Conservation (phyloP, 2,329 filamentous ascomycete genomes). For the Neodidymelliopsis sp. region DNA sequence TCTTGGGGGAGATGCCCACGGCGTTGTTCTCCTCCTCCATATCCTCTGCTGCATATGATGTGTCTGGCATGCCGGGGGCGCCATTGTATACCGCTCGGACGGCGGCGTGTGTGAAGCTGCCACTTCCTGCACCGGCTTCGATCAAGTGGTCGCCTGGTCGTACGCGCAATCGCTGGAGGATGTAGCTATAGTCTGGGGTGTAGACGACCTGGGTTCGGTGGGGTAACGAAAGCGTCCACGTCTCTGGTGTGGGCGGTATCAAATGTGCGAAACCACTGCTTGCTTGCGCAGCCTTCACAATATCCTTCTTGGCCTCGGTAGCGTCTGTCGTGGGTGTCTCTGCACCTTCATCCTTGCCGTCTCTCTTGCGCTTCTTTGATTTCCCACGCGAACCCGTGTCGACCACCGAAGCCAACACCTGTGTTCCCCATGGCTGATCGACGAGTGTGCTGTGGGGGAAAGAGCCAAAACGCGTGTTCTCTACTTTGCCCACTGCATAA, state of each 20-base stretch:
- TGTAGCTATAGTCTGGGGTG: slow-evolving; percentile 85
- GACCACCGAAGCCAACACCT: slow-evolving; percentile 86
- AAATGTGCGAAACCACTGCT: slow-evolving; percentile 77
- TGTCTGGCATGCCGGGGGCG: slow-evolving; percentile 56
- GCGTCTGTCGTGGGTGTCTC: slow-evolving; percentile 22
- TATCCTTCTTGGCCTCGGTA: slow-evolving; percentile 44
- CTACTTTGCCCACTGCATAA: slow-evolving; percentile 58
- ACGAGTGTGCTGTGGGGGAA: slow-evolving; percentile 64
- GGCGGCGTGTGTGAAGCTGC: slow-evolving; percentile 83
- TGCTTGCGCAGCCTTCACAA: slow-evolving; percentile 57
- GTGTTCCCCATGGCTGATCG: slow-evolving; percentile 85
- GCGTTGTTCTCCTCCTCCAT: slow-evolving; percentile 46
- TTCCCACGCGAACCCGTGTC: slow-evolving; percentile 89
- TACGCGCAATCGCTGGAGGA: slow-evolving; percentile 77
- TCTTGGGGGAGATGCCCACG: slow-evolving; percentile 25
- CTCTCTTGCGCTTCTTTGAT: slow-evolving; percentile 57
- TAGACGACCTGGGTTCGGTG: slow-evolving; percentile 88
- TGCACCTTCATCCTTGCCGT: slow-evolving; percentile 43
- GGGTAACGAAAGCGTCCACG: slow-evolving; percentile 81
- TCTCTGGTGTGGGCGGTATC: slow-evolving; percentile 78
- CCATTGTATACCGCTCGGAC: slow-evolving; percentile 79
- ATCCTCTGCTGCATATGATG: slow-evolving; percentile 17
- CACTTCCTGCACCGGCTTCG: slow-evolving; percentile 82
- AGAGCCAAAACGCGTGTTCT: slow-evolving; percentile 94
- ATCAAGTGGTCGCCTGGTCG: slow-evolving; percentile 77